phyloP scores from a whole-genome alignment of 108 stramenopile species.

The Cyclotella cryptica region DNA sequence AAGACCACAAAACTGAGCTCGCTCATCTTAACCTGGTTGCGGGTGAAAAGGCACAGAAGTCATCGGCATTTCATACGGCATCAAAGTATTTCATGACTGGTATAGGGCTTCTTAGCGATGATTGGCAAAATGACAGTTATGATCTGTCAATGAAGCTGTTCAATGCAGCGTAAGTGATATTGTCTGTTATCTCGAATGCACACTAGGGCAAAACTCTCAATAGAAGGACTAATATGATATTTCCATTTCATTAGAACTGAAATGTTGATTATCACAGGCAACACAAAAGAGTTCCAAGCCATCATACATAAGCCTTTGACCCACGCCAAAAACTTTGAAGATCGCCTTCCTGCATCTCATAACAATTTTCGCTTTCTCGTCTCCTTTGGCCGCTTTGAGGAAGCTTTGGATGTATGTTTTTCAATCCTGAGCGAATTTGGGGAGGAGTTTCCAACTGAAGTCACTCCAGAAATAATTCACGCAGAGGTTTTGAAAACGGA shows the following conservation, averaged over 20 bases:
- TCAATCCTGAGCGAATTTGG: constrained; percentile 13
- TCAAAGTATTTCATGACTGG: constrained; percentile 29
- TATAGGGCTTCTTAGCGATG: constrained; percentile 14
- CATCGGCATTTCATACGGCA: constrained; percentile 26
- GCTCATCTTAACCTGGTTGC: constrained; percentile 35
- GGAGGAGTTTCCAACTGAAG: constrained; percentile 5
- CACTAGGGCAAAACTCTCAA: background rate
- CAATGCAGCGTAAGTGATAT: constrained; percentile 6
- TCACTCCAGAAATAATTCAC: constrained; percentile 8
- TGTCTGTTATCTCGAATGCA: background rate
- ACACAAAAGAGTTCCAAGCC: background rate
- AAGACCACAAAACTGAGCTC: constrained; percentile 15
- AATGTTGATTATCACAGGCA: constrained; percentile 5
- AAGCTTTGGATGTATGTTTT: background rate
- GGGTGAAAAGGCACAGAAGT: constrained; percentile 28
- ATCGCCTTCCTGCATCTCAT: constrained; percentile 8
- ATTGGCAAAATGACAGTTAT: constrained; percentile 18
- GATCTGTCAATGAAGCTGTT: constrained; percentile 17
- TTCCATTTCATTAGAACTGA: background rate
- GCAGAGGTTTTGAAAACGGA: background rate
- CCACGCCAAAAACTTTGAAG: constrained; percentile 11
- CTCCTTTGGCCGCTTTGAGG: background rate
- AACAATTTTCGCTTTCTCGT: background rate
- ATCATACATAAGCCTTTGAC: background rate
- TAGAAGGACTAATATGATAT: background rate